Percentiles rank a stretch among this genome's conserved stretches.
Evolutionary conservation across 805 yeast genomes (phyloP).

Genomic region (Grigorovia transvaalensis): DNA sequence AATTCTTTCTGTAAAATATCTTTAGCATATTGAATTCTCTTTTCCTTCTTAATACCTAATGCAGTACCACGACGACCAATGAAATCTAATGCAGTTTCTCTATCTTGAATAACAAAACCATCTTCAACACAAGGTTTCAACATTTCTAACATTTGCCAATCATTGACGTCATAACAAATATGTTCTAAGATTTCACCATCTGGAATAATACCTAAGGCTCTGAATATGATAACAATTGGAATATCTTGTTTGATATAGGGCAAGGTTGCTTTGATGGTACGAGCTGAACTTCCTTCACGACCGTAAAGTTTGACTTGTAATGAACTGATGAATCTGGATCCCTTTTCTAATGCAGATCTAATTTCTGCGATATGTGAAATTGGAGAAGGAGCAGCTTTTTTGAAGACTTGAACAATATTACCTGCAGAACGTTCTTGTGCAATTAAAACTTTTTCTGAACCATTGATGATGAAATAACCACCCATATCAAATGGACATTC

Average conservation of each 20-base stretch:
- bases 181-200: slow-evolving; percentile 89
- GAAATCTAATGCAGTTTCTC: slow-evolving; percentile 88
- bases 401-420: slow-evolving; percentile 93
- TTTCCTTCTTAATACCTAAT: slow-evolving; percentile 90
- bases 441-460: slow-evolving; percentile 93
- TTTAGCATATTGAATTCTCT: slow-evolving; percentile 76
- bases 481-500: slow-evolving; percentile 99
- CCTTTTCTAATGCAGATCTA: slow-evolving; percentile 93
- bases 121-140: slow-evolving; percentile 98
- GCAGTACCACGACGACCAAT: slow-evolving; percentile 88
- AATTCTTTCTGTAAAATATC: slow-evolving; percentile 91
- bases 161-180: slow-evolving; percentile 83
- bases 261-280: slow-evolving; percentile 89
- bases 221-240: slow-evolving; percentile 84
- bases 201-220: slow-evolving; percentile 89
- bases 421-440: slow-evolving; percentile 95
- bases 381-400: slow-evolving; percentile 95
- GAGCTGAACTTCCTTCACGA: slow-evolving; percentile 63
- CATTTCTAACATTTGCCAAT: slow-evolving; percentile 98
- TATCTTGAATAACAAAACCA: slow-evolving; percentile 82
- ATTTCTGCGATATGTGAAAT: slow-evolving; percentile 94
- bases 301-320: slow-evolving; percentile 87
- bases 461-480: slow-evolving; percentile 95
- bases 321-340: slow-evolving; percentile 94
- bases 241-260: slow-evolving; percentile 95